Conservation (phyloP, 176 grass and related monocot genomes). For the Canna indica region DNA sequence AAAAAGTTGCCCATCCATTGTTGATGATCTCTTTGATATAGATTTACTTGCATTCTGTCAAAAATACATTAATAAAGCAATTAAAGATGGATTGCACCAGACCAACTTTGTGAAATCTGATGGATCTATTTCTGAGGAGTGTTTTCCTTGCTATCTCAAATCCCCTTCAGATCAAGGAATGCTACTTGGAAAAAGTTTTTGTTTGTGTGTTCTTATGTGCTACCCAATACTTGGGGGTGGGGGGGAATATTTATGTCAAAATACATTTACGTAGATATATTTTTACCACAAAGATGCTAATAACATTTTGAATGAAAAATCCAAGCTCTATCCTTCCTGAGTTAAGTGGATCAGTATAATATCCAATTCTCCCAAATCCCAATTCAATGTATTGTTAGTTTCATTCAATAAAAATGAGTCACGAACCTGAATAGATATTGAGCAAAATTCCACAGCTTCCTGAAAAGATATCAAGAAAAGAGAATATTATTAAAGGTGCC, state of each 20-base stretch:
- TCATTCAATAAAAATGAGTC: neutral
- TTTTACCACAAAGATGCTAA: too few species aligned
- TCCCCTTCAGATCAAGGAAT: neutral
- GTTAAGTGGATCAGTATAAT: neutral
- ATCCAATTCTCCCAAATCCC: neutral
- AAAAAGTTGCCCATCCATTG: conserved; percentile 94
- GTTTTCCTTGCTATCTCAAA: neutral
- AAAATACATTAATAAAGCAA: conserved; percentile 6
- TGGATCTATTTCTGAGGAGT: too few species aligned
- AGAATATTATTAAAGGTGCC: conserved; percentile 28
- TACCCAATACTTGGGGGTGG: neutral
- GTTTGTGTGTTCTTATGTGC: neutral
- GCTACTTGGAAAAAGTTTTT: neutral
- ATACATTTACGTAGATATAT: too few species aligned
- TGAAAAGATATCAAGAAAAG: conserved; percentile 25
- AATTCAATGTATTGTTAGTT: neutral
- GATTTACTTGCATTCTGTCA: conserved; percentile 77
- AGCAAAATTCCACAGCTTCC: conserved; percentile 96
- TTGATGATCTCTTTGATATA: conserved; percentile 69
- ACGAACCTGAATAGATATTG: conserved; percentile 86
- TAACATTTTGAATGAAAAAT: neutral
- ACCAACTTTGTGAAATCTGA: neutral
- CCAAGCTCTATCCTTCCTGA: neutral
- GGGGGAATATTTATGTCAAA: too few species aligned
- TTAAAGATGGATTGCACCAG: neutral